A percentile compares a stretch with the other conserved stretches of the same genome.
Conservation (phyloP, 768 basidiomycete species). For the Lactarius sanguifluus region DNA sequence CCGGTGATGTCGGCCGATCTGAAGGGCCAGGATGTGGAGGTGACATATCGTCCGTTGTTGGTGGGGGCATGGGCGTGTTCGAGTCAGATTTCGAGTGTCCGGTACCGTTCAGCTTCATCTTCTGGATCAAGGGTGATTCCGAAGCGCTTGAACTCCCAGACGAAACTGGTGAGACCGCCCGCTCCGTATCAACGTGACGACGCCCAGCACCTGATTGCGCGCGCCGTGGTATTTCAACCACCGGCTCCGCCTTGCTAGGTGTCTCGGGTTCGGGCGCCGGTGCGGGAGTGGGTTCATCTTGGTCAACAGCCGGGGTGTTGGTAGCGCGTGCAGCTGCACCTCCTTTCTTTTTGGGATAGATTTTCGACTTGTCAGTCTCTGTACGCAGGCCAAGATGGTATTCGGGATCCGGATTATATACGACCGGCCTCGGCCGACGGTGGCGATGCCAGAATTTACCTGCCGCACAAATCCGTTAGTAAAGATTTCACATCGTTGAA, state of each 20-base stretch:
- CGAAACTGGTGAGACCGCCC: constrained; percentile 70
- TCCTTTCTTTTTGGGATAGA: constrained; percentile 57
- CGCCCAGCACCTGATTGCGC: constrained; percentile 19
- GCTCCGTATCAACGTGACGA: constrained; percentile 42
- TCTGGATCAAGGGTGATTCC: constrained; percentile 71
- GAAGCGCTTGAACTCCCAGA: constrained; percentile 65
- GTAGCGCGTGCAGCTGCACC: constrained; percentile 51
- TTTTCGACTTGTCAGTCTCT: constrained; percentile 57
- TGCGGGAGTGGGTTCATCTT: constrained; percentile 34
- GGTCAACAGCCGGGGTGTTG: constrained; percentile 37
- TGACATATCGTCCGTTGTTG: constrained; percentile 25
- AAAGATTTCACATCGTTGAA: not conserved
- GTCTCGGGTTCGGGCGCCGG: constrained; percentile 51
- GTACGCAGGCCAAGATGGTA: constrained; percentile 59
- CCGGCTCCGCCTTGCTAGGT: constrained; percentile 45
- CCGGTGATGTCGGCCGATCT: constrained; percentile 24
- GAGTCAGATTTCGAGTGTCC: constrained; percentile 38
- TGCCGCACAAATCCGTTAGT: constrained; percentile 35
- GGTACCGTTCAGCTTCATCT: constrained; percentile 58
- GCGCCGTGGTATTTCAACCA: constrained; percentile 36
- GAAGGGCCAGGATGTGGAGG: constrained; percentile 17
- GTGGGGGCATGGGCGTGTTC: constrained; percentile 29
- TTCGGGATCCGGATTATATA: constrained; percentile 74
- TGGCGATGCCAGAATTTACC: constrained; percentile 92
- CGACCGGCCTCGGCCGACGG: constrained; percentile 73